Evolutionary conservation across 2,329 filamentous ascomycete genomes (phyloP), one percentile per base, ranked within the genome.

Genomic region (Fusarium sp.): DNA sequence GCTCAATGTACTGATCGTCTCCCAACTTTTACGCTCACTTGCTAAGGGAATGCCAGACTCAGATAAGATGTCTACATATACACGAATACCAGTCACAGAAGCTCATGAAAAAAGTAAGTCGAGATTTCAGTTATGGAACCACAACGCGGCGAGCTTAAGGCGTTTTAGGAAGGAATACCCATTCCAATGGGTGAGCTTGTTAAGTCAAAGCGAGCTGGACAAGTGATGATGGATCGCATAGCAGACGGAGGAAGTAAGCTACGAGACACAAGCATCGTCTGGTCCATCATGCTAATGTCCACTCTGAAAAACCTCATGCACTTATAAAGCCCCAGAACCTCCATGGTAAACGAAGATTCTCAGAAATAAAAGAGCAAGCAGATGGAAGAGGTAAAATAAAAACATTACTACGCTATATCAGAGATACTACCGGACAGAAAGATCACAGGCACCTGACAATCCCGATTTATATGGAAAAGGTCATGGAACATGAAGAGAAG

Each of bases 391-490:
- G 42, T 12, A 55, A 64, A 7, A 35, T 31, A 10, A 27, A 69
- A 21, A 56, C 59, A 16, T n/a, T 51, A 10, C 69, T 1, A 77
- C 81, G 54, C n/a, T 35, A 57, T 21, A 18, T 57, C 39, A 18
- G 23, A 27, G 39, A 33, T 11, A 35, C 49, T 18, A 38, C 49
- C 25, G 33, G 33, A 18, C 49, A 54, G 33, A 38, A 27, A 27
- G 33, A 54, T 10, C 33, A 54, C 10, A 39, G 19, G 35, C 23
- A 54, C 8, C 25, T 54, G 23, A 54, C 19, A 7, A 77, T 78
- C 0, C 79, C 80, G 23, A 56, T 85, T 0, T 83, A 82, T 59
- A 77, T 85, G 23, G 77, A 80, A 33, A 79, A 84, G 71, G 42
- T 70, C 0, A 54, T 82, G 1, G 42, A 78, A 11, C 68, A 77